A percentile compares a stretch with the other conserved stretches of the same genome.
Evolutionary conservation across 768 basidiomycete genomes (phyloP).

Genomic region (Tremella yokohamensis): DNA sequence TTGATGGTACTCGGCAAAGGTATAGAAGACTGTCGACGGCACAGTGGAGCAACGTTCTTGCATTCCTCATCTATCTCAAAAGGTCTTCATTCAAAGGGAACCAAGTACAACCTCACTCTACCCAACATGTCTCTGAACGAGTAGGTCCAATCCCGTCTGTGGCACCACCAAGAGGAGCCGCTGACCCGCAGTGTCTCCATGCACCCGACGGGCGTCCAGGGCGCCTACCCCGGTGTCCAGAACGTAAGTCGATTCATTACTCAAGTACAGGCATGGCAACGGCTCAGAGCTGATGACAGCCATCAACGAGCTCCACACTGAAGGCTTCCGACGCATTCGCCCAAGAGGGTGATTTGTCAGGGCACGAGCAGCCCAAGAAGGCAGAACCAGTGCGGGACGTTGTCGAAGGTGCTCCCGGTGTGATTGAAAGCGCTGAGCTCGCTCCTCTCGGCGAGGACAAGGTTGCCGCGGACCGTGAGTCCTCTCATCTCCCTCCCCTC

Average conservation of each 20-base stretch:
- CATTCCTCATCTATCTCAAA: too few relatives aligned
- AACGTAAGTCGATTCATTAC: slow-evolving; percentile 13
- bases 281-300: neutral
- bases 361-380: slow-evolving; percentile 3
- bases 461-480: slow-evolving; percentile 32
- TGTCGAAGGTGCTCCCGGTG: slow-evolving; percentile 22
- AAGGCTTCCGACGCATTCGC: neutral
- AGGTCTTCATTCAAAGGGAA: too few relatives aligned
- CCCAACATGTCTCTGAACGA: slow-evolving; percentile 3
- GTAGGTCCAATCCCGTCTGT: slow-evolving; percentile 1
- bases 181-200: slow-evolving; percentile 17
- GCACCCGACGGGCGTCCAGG: slow-evolving; percentile 15
- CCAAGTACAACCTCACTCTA: too few relatives aligned
- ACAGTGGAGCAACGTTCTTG: too few relatives aligned
- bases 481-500: neutral
- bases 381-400: slow-evolving; percentile 13
- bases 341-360: neutral
- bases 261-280: neutral
- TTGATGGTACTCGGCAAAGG: too few relatives aligned
- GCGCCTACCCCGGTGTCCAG: slow-evolving; percentile 18
- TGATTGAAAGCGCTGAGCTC: slow-evolving; percentile 32
- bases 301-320: slow-evolving; percentile 7
- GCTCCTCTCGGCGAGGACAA: slow-evolving; percentile 30
- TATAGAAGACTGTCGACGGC: too few relatives aligned
- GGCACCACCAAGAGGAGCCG: slow-evolving; percentile 2